Conservation (phyloP, 306 rosid genomes). For the Macrotyloma uniflorum region DNA sequence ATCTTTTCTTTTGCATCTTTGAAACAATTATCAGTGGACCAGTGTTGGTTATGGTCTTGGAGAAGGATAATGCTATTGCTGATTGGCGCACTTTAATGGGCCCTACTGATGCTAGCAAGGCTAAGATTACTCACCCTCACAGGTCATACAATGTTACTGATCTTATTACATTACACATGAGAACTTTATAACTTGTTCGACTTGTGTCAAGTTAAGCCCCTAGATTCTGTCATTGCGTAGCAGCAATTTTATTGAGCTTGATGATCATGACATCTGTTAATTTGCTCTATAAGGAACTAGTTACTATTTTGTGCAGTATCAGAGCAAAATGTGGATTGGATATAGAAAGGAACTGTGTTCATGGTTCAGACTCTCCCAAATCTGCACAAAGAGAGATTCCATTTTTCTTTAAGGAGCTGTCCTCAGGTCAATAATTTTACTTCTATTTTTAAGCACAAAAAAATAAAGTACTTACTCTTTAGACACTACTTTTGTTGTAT, state of each 20-base stretch:
- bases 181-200: background rate
- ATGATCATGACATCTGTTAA: conserved; percentile 3
- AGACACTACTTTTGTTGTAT: background rate
- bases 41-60: conserved; percentile 73
- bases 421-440: conserved; percentile 52
- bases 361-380: conserved; percentile 80
- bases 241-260: conserved; percentile 17
- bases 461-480: background rate
- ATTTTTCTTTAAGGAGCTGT: conserved; percentile 70
- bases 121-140: conserved; percentile 84
- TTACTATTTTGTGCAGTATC: conserved; percentile 56
- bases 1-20: conserved; percentile 20
- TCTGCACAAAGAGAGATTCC: conserved; percentile 79
- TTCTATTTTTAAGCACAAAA: background rate
- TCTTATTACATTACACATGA: conserved; percentile 17
- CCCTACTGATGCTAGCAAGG: conserved; percentile 84
- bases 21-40: conserved; percentile 62
- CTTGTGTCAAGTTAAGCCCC: background rate
- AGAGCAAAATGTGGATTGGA: conserved; percentile 78
- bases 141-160: conserved; percentile 55
- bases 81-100: conserved; percentile 94
- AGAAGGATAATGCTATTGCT: conserved; percentile 82
- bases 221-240: background rate
- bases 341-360: conserved; percentile 74
- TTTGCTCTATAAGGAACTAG: conserved; percentile 31